Conservation (phyloP, 495 filamentous ascomycete genomes). For the Talaromyces thailandensis region DNA sequence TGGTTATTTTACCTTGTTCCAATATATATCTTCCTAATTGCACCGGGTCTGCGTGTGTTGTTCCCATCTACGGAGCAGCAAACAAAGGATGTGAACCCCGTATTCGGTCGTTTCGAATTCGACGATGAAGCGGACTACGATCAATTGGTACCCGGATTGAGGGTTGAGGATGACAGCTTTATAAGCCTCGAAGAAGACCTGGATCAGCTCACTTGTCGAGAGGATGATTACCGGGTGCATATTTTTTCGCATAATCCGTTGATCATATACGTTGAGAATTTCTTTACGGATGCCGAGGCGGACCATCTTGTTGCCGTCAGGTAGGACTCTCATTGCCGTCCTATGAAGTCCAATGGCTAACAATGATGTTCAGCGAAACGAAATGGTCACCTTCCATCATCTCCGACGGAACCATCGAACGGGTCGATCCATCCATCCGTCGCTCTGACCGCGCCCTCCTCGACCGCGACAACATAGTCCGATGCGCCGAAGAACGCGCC, state of each 20-base stretch:
- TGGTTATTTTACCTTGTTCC: conserved; percentile 34
- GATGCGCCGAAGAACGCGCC: conserved; percentile 62
- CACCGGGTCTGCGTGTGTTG: conserved; percentile 14
- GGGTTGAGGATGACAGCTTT: conserved; percentile 25
- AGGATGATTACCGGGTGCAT: conserved; percentile 25
- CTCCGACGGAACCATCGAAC: conserved; percentile 35
- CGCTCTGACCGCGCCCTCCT: conserved; percentile 51
- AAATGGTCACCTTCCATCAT: conserved; percentile 48
- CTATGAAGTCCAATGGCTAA: neutral
- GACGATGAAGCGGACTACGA: conserved; percentile 15
- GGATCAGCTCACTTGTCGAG: conserved; percentile 19
- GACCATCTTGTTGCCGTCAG: conserved; percentile 41
- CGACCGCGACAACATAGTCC: conserved; percentile 48
- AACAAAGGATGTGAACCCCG: neutral
- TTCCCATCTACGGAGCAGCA: conserved; percentile 6
- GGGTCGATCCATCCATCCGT: conserved; percentile 37
- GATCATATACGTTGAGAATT: conserved; percentile 48
- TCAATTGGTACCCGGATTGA: conserved; percentile 11
- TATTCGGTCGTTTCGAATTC: conserved; percentile 5
- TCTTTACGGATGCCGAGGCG: conserved; percentile 39
- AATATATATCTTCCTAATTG: conserved; percentile 27
- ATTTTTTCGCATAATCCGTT: conserved; percentile 43
- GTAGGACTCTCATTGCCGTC: conserved; percentile 17
- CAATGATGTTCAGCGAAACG: conserved; percentile 20
- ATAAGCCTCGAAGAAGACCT: conserved; percentile 19